phyloP scores from a whole-genome alignment of 2,329 filamentous ascomycete genomes.

The Penicillium concentricum region DNA sequence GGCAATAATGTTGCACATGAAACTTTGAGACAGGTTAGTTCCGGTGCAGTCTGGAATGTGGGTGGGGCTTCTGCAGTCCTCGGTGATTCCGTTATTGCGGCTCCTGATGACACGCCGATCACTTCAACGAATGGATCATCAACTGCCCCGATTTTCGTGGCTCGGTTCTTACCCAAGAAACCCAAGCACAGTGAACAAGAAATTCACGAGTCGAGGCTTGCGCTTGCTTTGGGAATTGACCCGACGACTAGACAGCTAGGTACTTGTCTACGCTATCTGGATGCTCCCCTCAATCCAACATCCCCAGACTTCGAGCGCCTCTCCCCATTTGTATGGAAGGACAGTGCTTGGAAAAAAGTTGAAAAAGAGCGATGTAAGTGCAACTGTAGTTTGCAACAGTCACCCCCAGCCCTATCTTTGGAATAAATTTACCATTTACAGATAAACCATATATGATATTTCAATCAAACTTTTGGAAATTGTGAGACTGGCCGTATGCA shows the following conservation, averaged over 20 bases:
- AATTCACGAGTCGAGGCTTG: conserved; percentile 71
- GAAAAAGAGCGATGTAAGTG: conserved; percentile 37
- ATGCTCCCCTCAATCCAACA: conserved; percentile 25
- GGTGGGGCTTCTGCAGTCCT: conserved; percentile 64
- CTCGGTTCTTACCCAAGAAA: conserved; percentile 53
- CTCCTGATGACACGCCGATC: conserved; percentile 64
- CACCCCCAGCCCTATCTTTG: background rate
- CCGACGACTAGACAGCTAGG: conserved; percentile 65
- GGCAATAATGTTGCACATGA: conserved; percentile 14
- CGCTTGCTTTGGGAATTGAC: conserved; percentile 78
- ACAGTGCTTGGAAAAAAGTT: conserved; percentile 39
- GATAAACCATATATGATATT: conserved; percentile 5
- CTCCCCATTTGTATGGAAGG: conserved; percentile 40
- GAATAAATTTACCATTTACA: conserved; percentile 4
- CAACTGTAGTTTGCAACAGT: background rate
- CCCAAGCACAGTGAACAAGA: conserved; percentile 61
- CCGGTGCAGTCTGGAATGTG: conserved; percentile 73
- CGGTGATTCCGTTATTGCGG: conserved; percentile 41
- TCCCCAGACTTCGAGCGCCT: conserved; percentile 31
- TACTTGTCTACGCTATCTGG: conserved; percentile 39
- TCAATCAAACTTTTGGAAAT: background rate
- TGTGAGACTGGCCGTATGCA: background rate
- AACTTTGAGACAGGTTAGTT: conserved; percentile 55
- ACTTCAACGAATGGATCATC: conserved; percentile 69
- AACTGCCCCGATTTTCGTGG: conserved; percentile 64